phyloP scores from a whole-genome alignment of 2,329 filamentous ascomycete genomes.

The Colletotrichum sp. region DNA sequence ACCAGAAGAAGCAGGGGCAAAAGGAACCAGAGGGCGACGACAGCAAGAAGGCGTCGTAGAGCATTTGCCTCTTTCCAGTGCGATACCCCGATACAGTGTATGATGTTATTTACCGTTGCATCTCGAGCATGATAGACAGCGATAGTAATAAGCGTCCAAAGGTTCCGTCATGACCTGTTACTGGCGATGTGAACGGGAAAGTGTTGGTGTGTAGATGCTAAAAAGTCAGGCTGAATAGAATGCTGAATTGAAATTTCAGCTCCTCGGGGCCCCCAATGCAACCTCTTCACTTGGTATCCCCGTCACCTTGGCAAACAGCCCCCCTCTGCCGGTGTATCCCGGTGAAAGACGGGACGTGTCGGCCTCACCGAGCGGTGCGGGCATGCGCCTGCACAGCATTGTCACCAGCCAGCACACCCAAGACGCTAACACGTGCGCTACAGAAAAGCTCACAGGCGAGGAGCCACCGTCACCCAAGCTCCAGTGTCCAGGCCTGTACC shows the following conservation, averaged over 20 bases:
- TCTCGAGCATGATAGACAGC: not conserved
- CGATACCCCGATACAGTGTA: not conserved
- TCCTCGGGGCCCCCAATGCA: not conserved
- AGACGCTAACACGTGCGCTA: not conserved
- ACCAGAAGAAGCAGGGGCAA: conserved; percentile 27
- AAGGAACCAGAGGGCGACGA: conserved; percentile 24
- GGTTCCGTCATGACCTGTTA: not conserved
- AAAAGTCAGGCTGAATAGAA: not conserved
- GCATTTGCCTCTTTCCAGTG: not conserved
- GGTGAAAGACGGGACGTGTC: not conserved
- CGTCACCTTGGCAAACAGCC: not conserved
- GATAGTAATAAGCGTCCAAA: not conserved
- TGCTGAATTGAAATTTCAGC: not conserved
- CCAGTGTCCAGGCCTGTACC: not conserved
- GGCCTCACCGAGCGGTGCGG: not conserved
- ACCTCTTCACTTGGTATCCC: not conserved
- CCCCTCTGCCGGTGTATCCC: not conserved
- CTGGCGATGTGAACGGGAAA: no score
- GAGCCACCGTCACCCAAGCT: not conserved
- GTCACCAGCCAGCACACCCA: not conserved
- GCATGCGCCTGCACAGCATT: not conserved
- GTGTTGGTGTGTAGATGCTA: not conserved
- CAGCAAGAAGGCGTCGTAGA: not conserved
- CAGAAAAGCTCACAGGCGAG: not conserved
- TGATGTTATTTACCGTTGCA: not conserved